Evolutionary conservation across 768 basidiomycete genomes (phyloP), one percentile per base, ranked within the genome.

Genomic region (Trametes meyenii): DNA sequence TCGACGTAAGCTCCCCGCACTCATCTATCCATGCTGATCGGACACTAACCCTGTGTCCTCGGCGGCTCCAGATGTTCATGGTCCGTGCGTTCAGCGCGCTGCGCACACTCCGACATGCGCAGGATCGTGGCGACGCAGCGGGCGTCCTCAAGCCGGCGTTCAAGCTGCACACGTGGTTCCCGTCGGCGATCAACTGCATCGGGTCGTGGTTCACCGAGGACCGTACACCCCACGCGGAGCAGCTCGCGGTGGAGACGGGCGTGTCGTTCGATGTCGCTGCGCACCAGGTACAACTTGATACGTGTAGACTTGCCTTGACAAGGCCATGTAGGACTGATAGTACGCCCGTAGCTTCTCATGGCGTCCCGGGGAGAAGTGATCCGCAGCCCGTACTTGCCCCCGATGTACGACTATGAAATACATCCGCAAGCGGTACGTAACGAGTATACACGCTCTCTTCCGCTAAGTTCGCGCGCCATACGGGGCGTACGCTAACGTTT

Each of bases 261-360:
- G 46, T 56, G 11, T 56, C 55, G 0, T 56, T 56, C 35, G 46
- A 56, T 11, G 36, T 24, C 8, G 55, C 55, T 12, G 55, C 55
- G 8, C 35, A 24, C 16, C 39, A 56, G 44, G 55, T 56, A 8
- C 1, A 45, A 12, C 5, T 26, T 5, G 1, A 10, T 45, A 33
- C 8, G 8, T 33, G 29, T 33, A 8, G 29, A 33, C 29, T 8
- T 3, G 4, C 3, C 8, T 33, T 33, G 29, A 33, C 29, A 8
- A 33, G 29, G 29, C 29, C 8, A 33, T 33, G 29, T 33, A 8
- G 29, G 29, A 33, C 29, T 33, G 8, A 45, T 19, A 45, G 3
- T 43, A 10, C 11, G 17, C 21, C 19, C 17, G 5, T 16, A 53
- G 52, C 13, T 53, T 13, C 14, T 53, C 21, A 29, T 29, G 16